A percentile compares a stretch with the other conserved stretches of the same genome.
Conservation (phyloP, 169 alveolate species). For the Amoebophrya sp. region DNA sequence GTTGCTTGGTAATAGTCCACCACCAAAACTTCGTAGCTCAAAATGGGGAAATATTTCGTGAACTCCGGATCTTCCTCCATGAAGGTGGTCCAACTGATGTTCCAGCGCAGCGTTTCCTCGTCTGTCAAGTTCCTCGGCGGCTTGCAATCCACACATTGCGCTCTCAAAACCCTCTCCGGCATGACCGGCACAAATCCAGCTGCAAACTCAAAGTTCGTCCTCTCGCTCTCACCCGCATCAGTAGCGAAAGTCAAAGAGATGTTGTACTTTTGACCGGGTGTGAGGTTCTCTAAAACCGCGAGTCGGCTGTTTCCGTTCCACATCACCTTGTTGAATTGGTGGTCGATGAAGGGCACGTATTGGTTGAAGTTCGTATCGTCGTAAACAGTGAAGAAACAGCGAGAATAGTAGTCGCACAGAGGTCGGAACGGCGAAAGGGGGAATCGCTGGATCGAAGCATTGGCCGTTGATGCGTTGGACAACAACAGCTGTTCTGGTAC, state of each 20-base stretch:
- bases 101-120: neutral
- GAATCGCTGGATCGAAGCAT: too few relatives aligned
- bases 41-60: neutral
- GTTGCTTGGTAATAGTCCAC: neutral
- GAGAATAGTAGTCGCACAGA: neutral
- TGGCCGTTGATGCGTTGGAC: neutral
- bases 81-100: neutral
- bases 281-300: neutral
- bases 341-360: neutral
- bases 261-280: neutral
- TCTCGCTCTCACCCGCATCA: neutral
- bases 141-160: neutral
- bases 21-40: neutral
- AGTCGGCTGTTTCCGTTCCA: neutral
- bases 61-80: neutral
- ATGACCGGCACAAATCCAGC: neutral
- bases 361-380: neutral
- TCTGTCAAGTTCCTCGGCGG: neutral
- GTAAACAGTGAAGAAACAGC: neutral
- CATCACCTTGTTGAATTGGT: neutral
- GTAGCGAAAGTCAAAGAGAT: neutral
- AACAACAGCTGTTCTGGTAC: neutral
- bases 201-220: neutral
- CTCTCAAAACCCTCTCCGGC: neutral
- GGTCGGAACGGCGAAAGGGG: neutral